Evolutionary conservation across 2,329 filamentous ascomycete genomes (phyloP), one percentile per base, ranked within the genome.

Genomic region (Aspergillus sp.): DNA sequence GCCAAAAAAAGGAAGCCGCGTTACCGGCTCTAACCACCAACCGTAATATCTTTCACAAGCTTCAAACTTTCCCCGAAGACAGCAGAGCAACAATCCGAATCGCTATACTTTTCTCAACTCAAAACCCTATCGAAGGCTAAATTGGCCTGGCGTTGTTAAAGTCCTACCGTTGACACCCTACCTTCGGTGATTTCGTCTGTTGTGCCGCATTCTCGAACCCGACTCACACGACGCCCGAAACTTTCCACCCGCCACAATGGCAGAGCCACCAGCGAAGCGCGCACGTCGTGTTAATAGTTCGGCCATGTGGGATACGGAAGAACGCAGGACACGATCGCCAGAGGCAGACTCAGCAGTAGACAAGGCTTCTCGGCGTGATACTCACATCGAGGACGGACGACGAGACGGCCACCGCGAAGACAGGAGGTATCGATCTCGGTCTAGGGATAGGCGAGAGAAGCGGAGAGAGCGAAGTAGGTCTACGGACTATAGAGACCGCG

Each of bases 231-330:
- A 50, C 50, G 15, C 25, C 17, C 8, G n/a, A 41, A 50, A 51
- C 51, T 31, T 60, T 62, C 58, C 48, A 60, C 43, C 38, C 53
- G 54, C 13, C 52, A 74, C 30, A 53, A 86, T 86, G 84, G 75
- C 83, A 25, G 84, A 85, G 68, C 81, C 81, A 66, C 79, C 84
- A 62, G 74, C 81, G 56, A 84, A 84, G 71, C 82, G 83, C 54
- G 72, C 81, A 22, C 80, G 81, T 62, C 76, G 80, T 52, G 80
- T 80, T n/a, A 87, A 89, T 67, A 86, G 83, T 74, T 83, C 83
- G 54, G 81, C 85, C 56, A 87, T 86, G 82, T 87, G 86, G 85
- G 87, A 90, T 64, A 71, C 73, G 60, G 74, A 76, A 56, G 75
- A 79, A 46, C 72, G 68, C 22, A 68, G 65, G 30, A 66, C 69